Percentiles rank a stretch among this genome's conserved stretches.
phyloP scores from a whole-genome alignment of 768 basidiomycete genomes.

The Agrocybe pediades region DNA sequence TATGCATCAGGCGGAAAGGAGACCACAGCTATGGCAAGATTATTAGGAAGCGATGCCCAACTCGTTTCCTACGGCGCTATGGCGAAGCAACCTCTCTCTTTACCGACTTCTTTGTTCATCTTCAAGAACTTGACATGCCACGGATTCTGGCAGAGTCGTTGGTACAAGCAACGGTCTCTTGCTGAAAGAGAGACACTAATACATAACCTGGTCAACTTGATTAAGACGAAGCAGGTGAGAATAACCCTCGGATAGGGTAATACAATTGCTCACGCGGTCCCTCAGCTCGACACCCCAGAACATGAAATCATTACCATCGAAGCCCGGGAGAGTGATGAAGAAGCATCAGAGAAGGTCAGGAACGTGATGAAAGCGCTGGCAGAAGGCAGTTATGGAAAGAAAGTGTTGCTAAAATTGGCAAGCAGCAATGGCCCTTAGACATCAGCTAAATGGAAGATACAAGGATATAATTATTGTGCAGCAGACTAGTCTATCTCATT shows the following conservation, averaged over 20 bases:
- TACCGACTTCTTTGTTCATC: slow-evolving; percentile 81
- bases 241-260: not conserved
- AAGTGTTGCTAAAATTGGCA: slow-evolving; percentile 42
- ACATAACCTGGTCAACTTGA: slow-evolving; percentile 50
- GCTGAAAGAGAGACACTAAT: slow-evolving; percentile 56
- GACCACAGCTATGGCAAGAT: slow-evolving; percentile 67
- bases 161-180: slow-evolving; percentile 56
- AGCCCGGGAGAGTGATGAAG: slow-evolving; percentile 34
- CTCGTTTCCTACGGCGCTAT: slow-evolving; percentile 90
- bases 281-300: slow-evolving; percentile 65
- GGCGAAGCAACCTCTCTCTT: slow-evolving; percentile 77
- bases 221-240: slow-evolving; percentile 54
- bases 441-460: not conserved
- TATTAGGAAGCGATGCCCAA: slow-evolving; percentile 68
- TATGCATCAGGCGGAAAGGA: slow-evolving; percentile 51
- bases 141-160: slow-evolving; percentile 80
- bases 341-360: slow-evolving; percentile 47
- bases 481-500: slow-evolving; percentile 47
- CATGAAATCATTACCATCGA: slow-evolving; percentile 67
- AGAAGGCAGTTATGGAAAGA: slow-evolving; percentile 41
- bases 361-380: slow-evolving; percentile 44
- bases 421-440: slow-evolving; percentile 13
- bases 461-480: slow-evolving; percentile 8
- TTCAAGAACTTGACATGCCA: slow-evolving; percentile 80
- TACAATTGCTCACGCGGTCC: not conserved